A percentile compares a stretch with the other conserved stretches of the same genome.
phyloP scores from a whole-genome alignment of 2,329 filamentous ascomycete species.

The Colletotrichum caudatum region DNA sequence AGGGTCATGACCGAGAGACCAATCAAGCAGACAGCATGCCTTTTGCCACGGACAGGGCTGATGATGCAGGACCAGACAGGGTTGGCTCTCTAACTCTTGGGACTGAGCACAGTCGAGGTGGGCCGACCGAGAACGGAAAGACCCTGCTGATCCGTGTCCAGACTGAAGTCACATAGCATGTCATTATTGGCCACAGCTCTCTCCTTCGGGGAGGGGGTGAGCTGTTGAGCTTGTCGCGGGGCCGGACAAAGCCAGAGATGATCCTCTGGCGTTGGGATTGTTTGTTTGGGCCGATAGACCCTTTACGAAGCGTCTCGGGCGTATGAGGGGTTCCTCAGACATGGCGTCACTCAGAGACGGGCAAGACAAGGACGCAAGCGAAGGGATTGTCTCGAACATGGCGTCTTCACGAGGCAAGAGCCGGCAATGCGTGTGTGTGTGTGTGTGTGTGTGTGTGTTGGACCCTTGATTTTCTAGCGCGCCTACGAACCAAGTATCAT shows the following conservation, averaged over 20 bases:
- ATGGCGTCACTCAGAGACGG: constrained; percentile 14
- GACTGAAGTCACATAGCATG: constrained; percentile 38
- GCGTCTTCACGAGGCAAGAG: constrained; percentile 16
- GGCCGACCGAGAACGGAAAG: constrained; percentile 38
- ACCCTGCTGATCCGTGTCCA: constrained; percentile 43
- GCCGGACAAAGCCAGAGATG: constrained; percentile 1
- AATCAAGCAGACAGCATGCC: constrained; percentile 6
- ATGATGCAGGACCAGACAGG: constrained; percentile 32
- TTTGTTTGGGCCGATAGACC: constrained; percentile 9
- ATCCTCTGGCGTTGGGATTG: constrained; percentile 2
- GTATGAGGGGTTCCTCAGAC: constrained; percentile 23
- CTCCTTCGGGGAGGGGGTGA: constrained; percentile 5
- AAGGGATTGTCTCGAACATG: constrained; percentile 26
- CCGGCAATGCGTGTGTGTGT: constrained; percentile 4
- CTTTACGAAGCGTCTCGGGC: not conserved
- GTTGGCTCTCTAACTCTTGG: constrained; percentile 8
- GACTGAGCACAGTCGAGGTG: constrained; percentile 14
- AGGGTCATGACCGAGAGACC: constrained; percentile 15
- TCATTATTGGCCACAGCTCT: constrained; percentile 37
- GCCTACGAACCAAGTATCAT: constrained; percentile 1
- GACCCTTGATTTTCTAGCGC: constrained; percentile 31
- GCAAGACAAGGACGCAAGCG: constrained; percentile 31
- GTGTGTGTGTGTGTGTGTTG: constrained; percentile 10
- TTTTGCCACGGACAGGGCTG: constrained; percentile 40
- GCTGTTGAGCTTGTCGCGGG: constrained; percentile 15